A percentile compares a stretch with the other conserved stretches of the same genome.
phyloP scores from a whole-genome alignment of 177 flowering plant species.

The Telopea speciosissima region DNA sequence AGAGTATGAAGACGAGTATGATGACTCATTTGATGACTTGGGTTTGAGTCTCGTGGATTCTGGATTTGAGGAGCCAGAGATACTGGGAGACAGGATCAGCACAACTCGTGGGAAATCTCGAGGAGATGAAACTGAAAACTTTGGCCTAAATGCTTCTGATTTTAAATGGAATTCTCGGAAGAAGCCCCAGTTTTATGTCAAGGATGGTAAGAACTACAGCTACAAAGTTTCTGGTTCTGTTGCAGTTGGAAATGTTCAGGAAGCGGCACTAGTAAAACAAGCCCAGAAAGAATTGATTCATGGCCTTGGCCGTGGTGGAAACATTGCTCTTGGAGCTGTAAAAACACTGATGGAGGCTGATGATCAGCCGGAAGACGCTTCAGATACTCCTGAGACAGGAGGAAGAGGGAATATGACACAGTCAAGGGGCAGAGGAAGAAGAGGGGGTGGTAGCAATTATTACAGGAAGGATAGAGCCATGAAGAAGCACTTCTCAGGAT shows the following conservation, averaged over 20 bases:
- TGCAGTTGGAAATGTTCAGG: conserved; percentile 59
- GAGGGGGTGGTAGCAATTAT: conserved; percentile 31
- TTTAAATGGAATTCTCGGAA: conserved; percentile 63
- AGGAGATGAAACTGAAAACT: conserved; percentile 24
- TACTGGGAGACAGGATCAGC: conserved; percentile 34
- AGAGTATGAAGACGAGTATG: conserved; percentile 98
- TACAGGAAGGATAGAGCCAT: conserved; percentile 61
- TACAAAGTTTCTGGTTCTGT: conserved; percentile 87
- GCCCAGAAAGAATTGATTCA: conserved; percentile 63
- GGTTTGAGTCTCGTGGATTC: conserved; percentile 74
- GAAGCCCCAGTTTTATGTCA: conserved; percentile 85
- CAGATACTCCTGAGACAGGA: conserved; percentile 21
- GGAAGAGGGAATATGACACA: conserved; percentile 21
- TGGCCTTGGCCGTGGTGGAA: conserved; percentile 95
- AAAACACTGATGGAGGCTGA: conserved; percentile 34
- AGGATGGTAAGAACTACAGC: conserved; percentile 96
- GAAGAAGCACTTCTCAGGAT: conserved; percentile 62
- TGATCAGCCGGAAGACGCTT: conserved; percentile 19
- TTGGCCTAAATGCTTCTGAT: conserved; percentile 20
- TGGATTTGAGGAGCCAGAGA: conserved; percentile 56
- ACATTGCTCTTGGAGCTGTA: conserved; percentile 68
- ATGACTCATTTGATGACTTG: conserved; percentile 94
- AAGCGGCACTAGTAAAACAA: conserved; percentile 57
- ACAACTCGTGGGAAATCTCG: conserved; percentile 28
- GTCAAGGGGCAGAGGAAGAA: conserved; percentile 26